Conservation (phyloP, 108 stramenopile genomes). For the Nitzschia sp. region DNA sequence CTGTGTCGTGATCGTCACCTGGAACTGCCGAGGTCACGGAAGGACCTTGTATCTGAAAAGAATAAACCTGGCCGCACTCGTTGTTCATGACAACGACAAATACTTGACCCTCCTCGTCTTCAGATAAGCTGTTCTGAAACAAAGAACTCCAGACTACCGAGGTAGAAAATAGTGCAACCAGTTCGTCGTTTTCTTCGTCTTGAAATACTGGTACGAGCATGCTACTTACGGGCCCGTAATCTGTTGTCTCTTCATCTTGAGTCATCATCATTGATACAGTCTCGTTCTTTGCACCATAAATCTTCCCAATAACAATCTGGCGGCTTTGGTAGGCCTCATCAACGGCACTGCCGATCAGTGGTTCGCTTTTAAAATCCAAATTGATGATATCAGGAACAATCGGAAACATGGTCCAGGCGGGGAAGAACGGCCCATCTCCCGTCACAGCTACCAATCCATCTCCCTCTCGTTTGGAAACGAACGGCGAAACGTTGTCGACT, state of each 20-base stretch:
- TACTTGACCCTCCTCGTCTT: neutral
- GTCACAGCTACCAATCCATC: neutral
- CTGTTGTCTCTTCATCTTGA: neutral
- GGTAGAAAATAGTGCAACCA: neutral
- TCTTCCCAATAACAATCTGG: neutral
- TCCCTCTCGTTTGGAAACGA: neutral
- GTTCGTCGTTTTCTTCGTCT: neutral
- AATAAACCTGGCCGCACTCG: constrained; percentile 8
- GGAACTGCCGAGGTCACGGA: neutral
- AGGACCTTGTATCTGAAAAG: constrained; percentile 3
- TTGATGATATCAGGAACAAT: neutral
- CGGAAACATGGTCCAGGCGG: constrained; percentile 8
- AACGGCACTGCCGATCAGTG: neutral
- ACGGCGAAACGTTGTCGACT: neutral
- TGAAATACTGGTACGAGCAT: constrained; percentile 5
- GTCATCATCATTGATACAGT: too few species aligned
- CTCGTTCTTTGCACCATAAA: too few species aligned
- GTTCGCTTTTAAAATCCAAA: constrained; percentile 3
- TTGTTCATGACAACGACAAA: constrained; percentile 5
- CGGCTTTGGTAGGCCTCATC: constrained; percentile 9
- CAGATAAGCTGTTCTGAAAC: neutral
- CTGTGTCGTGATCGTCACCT: constrained; percentile 12
- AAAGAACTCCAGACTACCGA: neutral
- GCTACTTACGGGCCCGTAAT: neutral
- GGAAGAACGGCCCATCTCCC: constrained; percentile 16